Percentiles rank a stretch among this genome's conserved stretches.
Conservation (phyloP, 1,284 basidiomycete genomes). For the Ceratobasidium sp. region DNA sequence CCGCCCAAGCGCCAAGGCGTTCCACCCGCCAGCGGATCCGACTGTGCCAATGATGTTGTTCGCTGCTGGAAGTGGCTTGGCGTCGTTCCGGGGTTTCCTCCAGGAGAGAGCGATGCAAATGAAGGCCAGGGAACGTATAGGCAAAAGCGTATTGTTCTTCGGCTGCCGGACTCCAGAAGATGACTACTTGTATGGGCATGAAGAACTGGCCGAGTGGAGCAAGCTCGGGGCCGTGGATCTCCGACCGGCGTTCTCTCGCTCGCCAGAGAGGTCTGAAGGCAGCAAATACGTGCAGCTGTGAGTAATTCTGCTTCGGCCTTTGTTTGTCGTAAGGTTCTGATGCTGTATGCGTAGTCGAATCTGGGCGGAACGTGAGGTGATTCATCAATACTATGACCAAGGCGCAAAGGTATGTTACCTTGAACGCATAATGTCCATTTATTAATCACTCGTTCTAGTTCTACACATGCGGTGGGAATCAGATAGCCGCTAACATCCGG, state of each 20-base stretch:
- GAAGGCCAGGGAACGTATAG: conserved; percentile 61
- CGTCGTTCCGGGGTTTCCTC: conserved; percentile 70
- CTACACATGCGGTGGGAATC: conserved; percentile 34
- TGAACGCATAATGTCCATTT: not conserved
- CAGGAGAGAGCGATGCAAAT: conserved; percentile 66
- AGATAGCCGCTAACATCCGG: conserved; percentile 13
- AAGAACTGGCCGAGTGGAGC: conserved; percentile 63
- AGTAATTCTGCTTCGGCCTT: conserved; percentile 50
- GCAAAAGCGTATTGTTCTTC: conserved; percentile 65
- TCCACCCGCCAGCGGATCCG: conserved; percentile 66
- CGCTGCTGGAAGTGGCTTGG: conserved; percentile 66
- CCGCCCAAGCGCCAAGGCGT: conserved; percentile 62
- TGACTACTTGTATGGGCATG: conserved; percentile 63
- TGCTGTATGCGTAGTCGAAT: conserved; percentile 59
- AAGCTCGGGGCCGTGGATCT: conserved; percentile 65
- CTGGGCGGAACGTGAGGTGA: conserved; percentile 62
- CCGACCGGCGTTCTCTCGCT: conserved; percentile 66
- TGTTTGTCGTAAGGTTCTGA: not conserved
- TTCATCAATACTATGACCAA: conserved; percentile 58
- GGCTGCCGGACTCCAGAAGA: conserved; percentile 64
- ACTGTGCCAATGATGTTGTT: conserved; percentile 65
- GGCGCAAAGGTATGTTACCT: conserved; percentile 56
- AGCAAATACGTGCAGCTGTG: conserved; percentile 69
- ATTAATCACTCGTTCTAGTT: not conserved
- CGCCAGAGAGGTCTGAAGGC: conserved; percentile 59